Percentiles rank a stretch among this genome's conserved stretches.
phyloP scores from a whole-genome alignment of 192 early-diverging fungal genomes.

The Haplosporangium gracile region DNA sequence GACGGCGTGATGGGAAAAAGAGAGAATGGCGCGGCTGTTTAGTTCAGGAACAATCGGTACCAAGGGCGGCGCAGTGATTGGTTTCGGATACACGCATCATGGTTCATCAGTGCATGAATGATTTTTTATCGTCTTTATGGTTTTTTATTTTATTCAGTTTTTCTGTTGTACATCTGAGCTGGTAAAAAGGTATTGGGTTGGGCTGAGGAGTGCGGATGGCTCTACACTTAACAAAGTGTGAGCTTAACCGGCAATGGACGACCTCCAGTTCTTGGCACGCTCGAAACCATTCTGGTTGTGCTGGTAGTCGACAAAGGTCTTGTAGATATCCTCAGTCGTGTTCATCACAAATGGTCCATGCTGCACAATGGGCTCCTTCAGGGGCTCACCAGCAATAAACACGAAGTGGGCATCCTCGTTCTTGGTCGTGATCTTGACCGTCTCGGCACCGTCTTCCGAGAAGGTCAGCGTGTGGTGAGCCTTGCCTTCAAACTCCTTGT shows the following conservation, averaged over 20 bases:
- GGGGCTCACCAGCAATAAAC: slow-evolving; percentile 62
- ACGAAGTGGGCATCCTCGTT: slow-evolving; percentile 38
- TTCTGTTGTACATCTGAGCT: neutral
- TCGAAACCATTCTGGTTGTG: slow-evolving; percentile 75
- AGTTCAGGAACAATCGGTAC: neutral
- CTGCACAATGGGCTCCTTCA: slow-evolving; percentile 66
- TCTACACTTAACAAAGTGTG: neutral
- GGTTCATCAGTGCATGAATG: too few species aligned
- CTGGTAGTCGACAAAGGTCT: slow-evolving; percentile 72
- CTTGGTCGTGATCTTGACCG: slow-evolving; percentile 38
- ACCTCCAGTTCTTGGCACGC: slow-evolving; percentile 63
- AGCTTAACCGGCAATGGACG: slow-evolving; percentile 42
- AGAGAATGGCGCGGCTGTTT: neutral
- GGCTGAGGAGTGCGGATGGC: neutral
- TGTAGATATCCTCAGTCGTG: slow-evolving; percentile 63
- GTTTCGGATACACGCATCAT: too few species aligned
- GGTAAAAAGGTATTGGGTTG: neutral
- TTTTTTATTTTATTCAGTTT: neutral
- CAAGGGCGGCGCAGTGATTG: too few species aligned
- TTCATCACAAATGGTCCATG: slow-evolving; percentile 82
- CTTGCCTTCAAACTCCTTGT: slow-evolving; percentile 36
- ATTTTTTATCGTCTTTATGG: neutral
- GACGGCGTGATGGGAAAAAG: neutral
- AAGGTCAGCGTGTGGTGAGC: slow-evolving; percentile 23
- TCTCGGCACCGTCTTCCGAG: slow-evolving; percentile 29